These are phyloP conservation scores for Flaveria sonorensis DNA, from an alignment of 129 eudicot genomes.

Conservation along the genomic window DNA sequence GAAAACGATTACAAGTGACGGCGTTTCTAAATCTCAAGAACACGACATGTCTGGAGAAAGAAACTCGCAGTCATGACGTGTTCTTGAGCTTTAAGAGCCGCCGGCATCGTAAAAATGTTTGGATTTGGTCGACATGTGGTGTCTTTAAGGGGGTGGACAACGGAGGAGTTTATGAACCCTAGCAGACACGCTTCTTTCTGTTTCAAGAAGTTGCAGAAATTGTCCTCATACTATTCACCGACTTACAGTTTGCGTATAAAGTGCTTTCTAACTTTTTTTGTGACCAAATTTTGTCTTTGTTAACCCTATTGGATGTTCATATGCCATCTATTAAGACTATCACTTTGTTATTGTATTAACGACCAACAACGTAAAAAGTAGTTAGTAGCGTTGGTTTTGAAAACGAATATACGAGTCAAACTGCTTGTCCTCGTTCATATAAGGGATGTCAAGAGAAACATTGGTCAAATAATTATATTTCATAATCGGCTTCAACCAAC, in stretches of 20 bases:
- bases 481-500: no score
- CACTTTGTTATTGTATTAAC: no score
- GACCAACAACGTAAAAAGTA: no score
- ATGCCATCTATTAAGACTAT: no score
- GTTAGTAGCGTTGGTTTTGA: no score
- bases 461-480: no score
- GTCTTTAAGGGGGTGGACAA: background rate
- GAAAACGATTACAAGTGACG: slow-evolving; percentile 12
- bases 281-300: background rate
- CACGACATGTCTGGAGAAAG: background rate
- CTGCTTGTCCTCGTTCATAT: no score
- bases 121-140: background rate
- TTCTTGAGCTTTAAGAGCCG: slow-evolving; percentile 29
- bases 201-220: background rate
- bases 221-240: background rate
- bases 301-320: no score
- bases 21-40: slow-evolving; percentile 20
- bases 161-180: background rate
- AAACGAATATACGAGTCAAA: no score
- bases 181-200: background rate
- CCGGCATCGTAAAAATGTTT: background rate
- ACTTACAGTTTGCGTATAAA: background rate
- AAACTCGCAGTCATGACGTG: slow-evolving; percentile 12
- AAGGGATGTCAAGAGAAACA: no score
- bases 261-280: background rate